Evolutionary conservation across 2,329 filamentous ascomycete genomes (phyloP).

Genomic region (Pseudogymnoascus pannorum): DNA sequence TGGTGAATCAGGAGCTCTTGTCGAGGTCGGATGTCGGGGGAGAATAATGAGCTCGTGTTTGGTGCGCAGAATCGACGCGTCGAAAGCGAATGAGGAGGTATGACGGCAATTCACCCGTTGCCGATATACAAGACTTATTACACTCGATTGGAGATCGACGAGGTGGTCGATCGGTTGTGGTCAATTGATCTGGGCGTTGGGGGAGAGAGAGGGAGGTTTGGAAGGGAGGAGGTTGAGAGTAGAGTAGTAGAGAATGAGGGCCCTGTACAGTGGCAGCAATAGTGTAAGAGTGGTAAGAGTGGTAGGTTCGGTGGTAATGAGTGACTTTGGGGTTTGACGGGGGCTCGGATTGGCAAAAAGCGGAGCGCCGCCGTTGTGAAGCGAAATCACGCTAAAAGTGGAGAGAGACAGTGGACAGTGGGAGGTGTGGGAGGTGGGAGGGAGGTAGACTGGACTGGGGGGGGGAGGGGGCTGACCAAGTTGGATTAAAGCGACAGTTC

Average conservation of each 20-base stretch:
- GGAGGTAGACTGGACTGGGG: no score
- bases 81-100: conserved; percentile 8
- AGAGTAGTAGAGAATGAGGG: conserved; percentile 9
- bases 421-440: conserved; percentile 19
- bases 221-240: background rate
- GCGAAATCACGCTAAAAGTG: conserved; percentile 6
- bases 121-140: background rate
- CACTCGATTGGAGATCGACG: conserved; percentile 8
- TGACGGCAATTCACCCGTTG: background rate
- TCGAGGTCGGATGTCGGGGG: conserved; percentile 5
- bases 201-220: background rate
- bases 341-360: conserved; percentile 6
- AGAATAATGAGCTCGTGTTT: conserved; percentile 11
- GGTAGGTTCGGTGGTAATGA: background rate
- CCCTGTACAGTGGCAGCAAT: conserved; percentile 1
- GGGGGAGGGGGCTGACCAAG: background rate
- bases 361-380: conserved; percentile 5
- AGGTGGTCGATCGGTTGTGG: background rate
- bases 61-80: conserved; percentile 16
- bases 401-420: conserved; percentile 22
- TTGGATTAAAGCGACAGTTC: conserved; percentile 5
- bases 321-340: conserved; percentile 6
- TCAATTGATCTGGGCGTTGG: conserved; percentile 1
- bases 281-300: background rate
- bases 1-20: conserved; percentile 11